phyloP scores from a whole-genome alignment of 305 asterid genomes.

The Petunia hybrid region DNA sequence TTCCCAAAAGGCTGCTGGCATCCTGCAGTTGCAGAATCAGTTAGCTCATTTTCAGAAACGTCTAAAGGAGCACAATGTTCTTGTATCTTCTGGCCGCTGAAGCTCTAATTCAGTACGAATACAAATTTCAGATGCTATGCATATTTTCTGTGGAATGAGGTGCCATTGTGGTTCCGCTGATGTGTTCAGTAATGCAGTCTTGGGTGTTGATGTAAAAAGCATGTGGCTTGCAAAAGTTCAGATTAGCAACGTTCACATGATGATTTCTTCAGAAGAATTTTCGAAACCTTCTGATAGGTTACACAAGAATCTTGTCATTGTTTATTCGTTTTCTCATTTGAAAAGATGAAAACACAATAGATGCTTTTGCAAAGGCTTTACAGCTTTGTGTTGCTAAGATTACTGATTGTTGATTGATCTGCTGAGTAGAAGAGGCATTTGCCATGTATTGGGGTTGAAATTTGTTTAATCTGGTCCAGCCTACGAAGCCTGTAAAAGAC shows the following conservation, averaged over 20 bases:
- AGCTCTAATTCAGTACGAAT: conserved; percentile 26
- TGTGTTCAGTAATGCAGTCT: conserved; percentile 18
- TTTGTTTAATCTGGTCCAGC: conserved; percentile 31
- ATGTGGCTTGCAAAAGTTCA: conserved; percentile 24
- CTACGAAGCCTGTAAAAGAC: background rate
- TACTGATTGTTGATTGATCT: conserved; percentile 39
- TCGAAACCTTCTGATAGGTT: conserved; percentile 23
- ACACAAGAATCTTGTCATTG: conserved; percentile 36
- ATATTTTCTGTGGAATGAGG: background rate
- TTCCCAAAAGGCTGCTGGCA: conserved; percentile 90
- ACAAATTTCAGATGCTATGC: conserved; percentile 21
- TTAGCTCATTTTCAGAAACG: conserved; percentile 85
- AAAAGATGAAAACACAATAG: conserved; percentile 36
- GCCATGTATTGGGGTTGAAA: conserved; percentile 29
- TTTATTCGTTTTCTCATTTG: conserved; percentile 37
- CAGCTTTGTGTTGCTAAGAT: conserved; percentile 40
- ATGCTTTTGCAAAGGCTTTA: conserved; percentile 48
- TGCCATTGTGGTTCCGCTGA: conserved; percentile 6
- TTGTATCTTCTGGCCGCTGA: conserved; percentile 80
- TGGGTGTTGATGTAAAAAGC: conserved; percentile 7
- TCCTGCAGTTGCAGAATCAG: conserved; percentile 78
- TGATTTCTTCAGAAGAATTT: conserved; percentile 29
- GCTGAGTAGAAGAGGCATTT: conserved; percentile 33
- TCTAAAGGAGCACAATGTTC: conserved; percentile 88
- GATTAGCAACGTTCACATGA: conserved; percentile 25